Base-by-base conservation (phyloP, 2,329 filamentous ascomycete species). In the Zopfia rhizophila region DNA sequence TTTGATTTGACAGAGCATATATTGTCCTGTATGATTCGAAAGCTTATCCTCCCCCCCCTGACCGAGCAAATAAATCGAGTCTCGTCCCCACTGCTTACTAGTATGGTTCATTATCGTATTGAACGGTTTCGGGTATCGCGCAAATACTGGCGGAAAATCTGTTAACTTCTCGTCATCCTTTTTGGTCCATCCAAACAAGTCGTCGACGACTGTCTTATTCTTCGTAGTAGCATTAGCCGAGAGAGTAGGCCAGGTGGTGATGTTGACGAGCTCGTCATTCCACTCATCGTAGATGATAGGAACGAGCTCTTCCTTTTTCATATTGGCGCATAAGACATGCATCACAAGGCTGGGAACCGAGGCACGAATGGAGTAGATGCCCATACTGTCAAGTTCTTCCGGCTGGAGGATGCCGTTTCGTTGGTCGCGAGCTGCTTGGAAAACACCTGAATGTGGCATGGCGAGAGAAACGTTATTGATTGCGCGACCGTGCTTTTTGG, bases 391-490 rank as follows among this genome's bases (percentile, higher is more conserved):
- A 3, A 79, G 63, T 17, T 80, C 75, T 38, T 69, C 68, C 0
- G 90, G 89, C 57, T 93, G 89, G 7, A 89, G 69, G 21, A 94
- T 89, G 0, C 72, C 66, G 58, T 93, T 93, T 7, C 72, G 65
- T 0, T 77, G 70, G 54, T 87, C 76, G 7, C 76, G 80, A 0
- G 87, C 85, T 1, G 89, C 89, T 10, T 76, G 70, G 23, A 88
- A 84, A 0, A 94, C 78, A 0, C 86, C 84, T 0, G 85, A 77
- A 58, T 94, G 90, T 0, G 90, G 90, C 80, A 92, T 87, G 0
- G 88, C 88, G 55, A 92, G 77, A 0, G 87, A 89, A 18, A 91
- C 83, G 53, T 92, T 91, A 64, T 91, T 89, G 58, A 93, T 75
- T 25, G 88, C 77, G 18, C 88, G 78, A 0, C 75, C 71, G 40